These are phyloP conservation scores for Schizosaccharomyces osmophilus DNA, from an alignment of 805 yeast species.

Conservation along the genomic window DNA sequence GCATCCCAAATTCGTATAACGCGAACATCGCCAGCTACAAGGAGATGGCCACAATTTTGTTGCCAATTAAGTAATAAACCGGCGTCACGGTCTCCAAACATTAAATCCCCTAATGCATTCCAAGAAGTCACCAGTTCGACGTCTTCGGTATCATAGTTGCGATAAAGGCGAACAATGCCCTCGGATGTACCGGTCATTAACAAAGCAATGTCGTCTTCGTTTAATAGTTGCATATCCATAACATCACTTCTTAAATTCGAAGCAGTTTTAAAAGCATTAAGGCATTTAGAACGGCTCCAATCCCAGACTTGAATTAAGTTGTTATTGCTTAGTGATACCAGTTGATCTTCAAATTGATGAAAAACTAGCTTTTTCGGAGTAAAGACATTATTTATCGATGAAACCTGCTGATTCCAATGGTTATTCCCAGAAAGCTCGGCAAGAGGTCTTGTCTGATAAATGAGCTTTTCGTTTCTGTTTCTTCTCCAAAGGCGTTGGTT, in stretches of 20 bases:
- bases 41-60: constrained; percentile 71
- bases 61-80: constrained; percentile 91
- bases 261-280: constrained; percentile 53
- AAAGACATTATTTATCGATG: constrained; percentile 41
- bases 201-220: constrained; percentile 79
- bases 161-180: constrained; percentile 74
- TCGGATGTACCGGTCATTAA: constrained; percentile 76
- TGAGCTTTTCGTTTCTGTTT: constrained; percentile 64
- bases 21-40: constrained; percentile 87
- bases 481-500: constrained; percentile 69
- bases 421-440: constrained; percentile 64
- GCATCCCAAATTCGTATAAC: constrained; percentile 91
- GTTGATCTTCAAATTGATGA: constrained; percentile 71
- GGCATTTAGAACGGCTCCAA: constrained; percentile 38
- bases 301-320: constrained; percentile 73
- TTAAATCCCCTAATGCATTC: constrained; percentile 74
- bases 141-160: constrained; percentile 38
- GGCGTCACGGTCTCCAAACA: constrained; percentile 54
- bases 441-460: constrained; percentile 74
- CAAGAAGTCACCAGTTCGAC: constrained; percentile 59
- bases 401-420: constrained; percentile 48
- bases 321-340: constrained; percentile 60
- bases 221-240: constrained; percentile 62
- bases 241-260: constrained; percentile 74
- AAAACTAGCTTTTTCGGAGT: constrained; percentile 61